These are phyloP conservation scores for Ephemerocybe angulata DNA, from an alignment of 768 basidiomycete genomes.

Conservation along the genomic window DNA sequence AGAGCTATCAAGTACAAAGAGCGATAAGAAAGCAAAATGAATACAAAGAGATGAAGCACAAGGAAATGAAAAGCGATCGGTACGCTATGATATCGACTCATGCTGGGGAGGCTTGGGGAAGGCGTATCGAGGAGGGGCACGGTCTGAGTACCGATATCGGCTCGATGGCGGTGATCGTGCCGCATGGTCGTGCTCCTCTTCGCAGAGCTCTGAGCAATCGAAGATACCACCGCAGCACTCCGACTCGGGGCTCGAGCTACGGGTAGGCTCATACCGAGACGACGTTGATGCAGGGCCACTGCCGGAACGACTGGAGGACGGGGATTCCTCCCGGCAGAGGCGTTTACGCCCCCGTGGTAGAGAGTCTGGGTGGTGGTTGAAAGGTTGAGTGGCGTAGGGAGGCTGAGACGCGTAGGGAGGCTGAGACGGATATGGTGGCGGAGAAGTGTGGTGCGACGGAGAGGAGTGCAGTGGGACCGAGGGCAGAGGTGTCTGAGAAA, in stretches of 20 bases:
- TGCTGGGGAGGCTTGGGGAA: too few species aligned
- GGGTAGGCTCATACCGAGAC: conserved; percentile 4
- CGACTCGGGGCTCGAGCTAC: conserved; percentile 27
- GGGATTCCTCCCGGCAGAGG: conserved; percentile 30
- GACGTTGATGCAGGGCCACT: not conserved
- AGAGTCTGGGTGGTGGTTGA: not conserved
- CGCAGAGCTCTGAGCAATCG: conserved; percentile 42
- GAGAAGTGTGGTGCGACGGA: conserved; percentile 5
- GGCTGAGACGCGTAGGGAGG: conserved; percentile 8
- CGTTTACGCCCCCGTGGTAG: conserved; percentile 26
- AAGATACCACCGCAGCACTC: conserved; percentile 52
- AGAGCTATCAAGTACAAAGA: not conserved
- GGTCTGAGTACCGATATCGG: not conserved
- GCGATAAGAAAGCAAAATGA: too few species aligned
- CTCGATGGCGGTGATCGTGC: not conserved
- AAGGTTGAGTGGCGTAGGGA: conserved; percentile 4
- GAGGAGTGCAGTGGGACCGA: conserved; percentile 19
- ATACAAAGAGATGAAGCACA: too few species aligned
- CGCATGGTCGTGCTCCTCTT: conserved; percentile 17
- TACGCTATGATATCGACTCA: too few species aligned
- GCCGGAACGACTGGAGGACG: conserved; percentile 11
- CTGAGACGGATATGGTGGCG: not conserved
- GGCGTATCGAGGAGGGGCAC: not conserved
- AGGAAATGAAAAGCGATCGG: too few species aligned
- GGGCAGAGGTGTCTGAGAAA: conserved; percentile 26